A percentile compares a stretch with the other conserved stretches of the same genome.
Evolutionary conservation across 2,329 filamentous ascomycete genomes (phyloP).

Genomic region (Fusarium pseudoanthophilum): DNA sequence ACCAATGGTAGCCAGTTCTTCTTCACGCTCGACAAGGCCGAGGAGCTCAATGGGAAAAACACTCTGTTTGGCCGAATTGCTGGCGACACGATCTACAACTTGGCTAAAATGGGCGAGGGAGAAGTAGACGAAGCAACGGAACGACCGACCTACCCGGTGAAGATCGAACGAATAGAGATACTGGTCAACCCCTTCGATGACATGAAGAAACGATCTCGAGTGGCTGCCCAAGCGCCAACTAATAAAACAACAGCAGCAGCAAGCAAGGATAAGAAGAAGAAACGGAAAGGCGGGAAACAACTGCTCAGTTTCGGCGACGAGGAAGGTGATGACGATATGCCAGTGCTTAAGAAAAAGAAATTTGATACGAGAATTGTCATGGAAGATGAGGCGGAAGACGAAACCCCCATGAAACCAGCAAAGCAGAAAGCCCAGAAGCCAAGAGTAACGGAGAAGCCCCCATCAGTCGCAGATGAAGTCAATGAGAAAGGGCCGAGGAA

Average conservation of each 20-base stretch:
- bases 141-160: conserved; percentile 85
- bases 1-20: conserved; percentile 98
- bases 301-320: conserved; percentile 82
- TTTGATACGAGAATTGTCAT: conserved; percentile 81
- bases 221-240: conserved; percentile 59
- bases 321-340: conserved; percentile 65
- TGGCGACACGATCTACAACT: conserved; percentile 94
- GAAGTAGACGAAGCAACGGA: conserved; percentile 84
- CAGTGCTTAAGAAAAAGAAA: conserved; percentile 78
- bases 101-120: conserved; percentile 91
- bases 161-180: conserved; percentile 78
- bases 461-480: conserved; percentile 26
- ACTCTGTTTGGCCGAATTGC: conserved; percentile 93
- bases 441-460: conserved; percentile 36
- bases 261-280: conserved; percentile 70
- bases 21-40: conserved; percentile 85
- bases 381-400: conserved; percentile 55
- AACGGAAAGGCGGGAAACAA: conserved; percentile 79
- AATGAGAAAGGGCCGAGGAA: conserved; percentile 4
- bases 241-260: conserved; percentile 53
- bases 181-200: conserved; percentile 85
- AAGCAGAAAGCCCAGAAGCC: conserved; percentile 48
- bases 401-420: conserved; percentile 42
- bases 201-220: conserved; percentile 76
- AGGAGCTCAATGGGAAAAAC: conserved; percentile 89